Conservation (phyloP, 805 yeast species). For the Geotrichum ghanense region DNA sequence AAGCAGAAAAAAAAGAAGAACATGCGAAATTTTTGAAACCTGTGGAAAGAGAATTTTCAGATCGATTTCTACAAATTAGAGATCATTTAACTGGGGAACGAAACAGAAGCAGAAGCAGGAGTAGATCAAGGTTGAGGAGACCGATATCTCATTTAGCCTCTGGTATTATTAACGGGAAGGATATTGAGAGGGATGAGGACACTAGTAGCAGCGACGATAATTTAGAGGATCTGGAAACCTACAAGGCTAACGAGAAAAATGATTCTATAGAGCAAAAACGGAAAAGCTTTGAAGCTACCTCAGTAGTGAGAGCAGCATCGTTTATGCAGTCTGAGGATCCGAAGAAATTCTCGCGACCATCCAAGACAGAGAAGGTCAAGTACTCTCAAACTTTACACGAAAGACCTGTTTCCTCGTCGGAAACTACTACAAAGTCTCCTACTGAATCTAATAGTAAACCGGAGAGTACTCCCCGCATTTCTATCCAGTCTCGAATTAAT, state of each 20-base stretch:
- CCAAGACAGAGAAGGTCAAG: background rate
- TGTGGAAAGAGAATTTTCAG: background rate
- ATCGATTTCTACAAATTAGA: background rate
- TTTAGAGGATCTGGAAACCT: background rate
- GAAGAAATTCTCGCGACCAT: background rate
- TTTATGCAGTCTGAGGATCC: slow-evolving; percentile 1
- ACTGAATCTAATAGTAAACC: too few species aligned
- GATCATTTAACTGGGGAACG: background rate
- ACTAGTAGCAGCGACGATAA: background rate
- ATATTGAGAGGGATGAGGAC: background rate
- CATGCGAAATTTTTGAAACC: background rate
- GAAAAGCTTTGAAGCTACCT: background rate
- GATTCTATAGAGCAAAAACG: background rate
- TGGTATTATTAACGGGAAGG: background rate
- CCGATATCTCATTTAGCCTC: too few species aligned
- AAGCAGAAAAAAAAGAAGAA: slow-evolving; percentile 23
- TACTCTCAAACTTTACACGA: background rate
- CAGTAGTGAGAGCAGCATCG: background rate
- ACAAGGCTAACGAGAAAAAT: background rate
- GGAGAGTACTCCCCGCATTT: slow-evolving; percentile 24
- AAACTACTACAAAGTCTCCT: too few species aligned
- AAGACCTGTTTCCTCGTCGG: too few species aligned
- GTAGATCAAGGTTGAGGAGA: background rate
- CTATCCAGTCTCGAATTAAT: slow-evolving; percentile 27
- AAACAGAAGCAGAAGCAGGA: background rate